Base-by-base conservation (phyloP, 2,329 filamentous ascomycete genomes). In the Diaporthe batatas region DNA sequence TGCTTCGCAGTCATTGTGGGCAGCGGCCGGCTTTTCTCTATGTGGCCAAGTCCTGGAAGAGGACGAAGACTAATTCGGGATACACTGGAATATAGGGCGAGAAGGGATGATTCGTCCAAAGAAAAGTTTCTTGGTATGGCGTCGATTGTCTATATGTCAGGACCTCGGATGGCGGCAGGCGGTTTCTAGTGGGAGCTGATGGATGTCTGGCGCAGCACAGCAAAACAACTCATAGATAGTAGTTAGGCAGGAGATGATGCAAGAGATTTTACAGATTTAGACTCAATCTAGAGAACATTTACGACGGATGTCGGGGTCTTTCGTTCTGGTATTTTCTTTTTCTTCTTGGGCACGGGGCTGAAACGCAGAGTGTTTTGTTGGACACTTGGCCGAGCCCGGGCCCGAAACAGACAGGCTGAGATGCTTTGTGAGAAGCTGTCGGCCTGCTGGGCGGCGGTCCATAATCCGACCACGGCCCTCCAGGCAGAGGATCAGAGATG, bases 281-380 rank as follows among this genome's bases (percentile, higher is more conserved):
- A 42, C 42, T 10, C 5, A 59, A 49, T 23, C 10, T 11, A 14
- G 51, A 18, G 10, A 58, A 49, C 1, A 6, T 23, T 47, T 34
- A 11, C 11, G 14, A n/a, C 23, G 21, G 18, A 59, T 23, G 12
- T 51, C 42, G 5, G 21, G 21, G 21, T 47, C 2, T 12, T n/a
- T 44, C 12, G 44, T 14, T 70, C 21, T 29, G 21, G 55, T 29
- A n/a, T 36, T 29, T 29, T 29, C 29, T 29, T 29, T 5, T 29
- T 29, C 5, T 29, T 29, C 29, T 29, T 29, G 67, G 25, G 6
- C 12, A 34, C 21, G 34, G 67, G 29, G 29, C 55, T 58, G 39
- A 58, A 54, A 73, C 71, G 57, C 49, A 36, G 49, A 54, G 42
- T 49, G 68, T 65, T 70, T 70, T 59, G 71, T 65, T 58, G n/a